phyloP scores from a whole-genome alignment of 2,329 filamentous ascomycete species.

The Fusarium pseudograminearum region DNA sequence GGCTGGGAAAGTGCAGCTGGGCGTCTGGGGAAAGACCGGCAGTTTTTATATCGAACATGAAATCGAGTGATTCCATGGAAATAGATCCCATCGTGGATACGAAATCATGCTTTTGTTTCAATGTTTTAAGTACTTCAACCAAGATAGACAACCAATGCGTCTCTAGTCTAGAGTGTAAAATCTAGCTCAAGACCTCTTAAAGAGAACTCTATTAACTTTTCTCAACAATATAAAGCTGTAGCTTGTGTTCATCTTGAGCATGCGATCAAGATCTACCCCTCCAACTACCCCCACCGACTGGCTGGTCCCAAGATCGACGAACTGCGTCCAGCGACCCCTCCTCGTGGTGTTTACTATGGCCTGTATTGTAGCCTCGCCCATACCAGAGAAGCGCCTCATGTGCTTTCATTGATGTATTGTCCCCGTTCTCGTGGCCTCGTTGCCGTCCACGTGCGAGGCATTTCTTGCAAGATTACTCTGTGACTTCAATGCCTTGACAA shows the following conservation, averaged over 20 bases:
- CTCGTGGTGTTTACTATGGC: conserved; percentile 48
- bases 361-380: conserved; percentile 43
- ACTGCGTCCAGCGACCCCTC: conserved; percentile 47
- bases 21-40: conserved; percentile 4
- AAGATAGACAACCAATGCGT: background rate
- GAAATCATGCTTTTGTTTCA: background rate
- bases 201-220: background rate
- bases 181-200: background rate
- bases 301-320: conserved; percentile 43
- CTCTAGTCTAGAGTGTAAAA: background rate
- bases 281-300: conserved; percentile 47
- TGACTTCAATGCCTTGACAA: conserved; percentile 18
- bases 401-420: conserved; percentile 11
- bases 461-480: conserved; percentile 22
- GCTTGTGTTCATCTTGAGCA: conserved; percentile 22
- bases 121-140: background rate
- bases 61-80: conserved; percentile 29
- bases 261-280: conserved; percentile 45
- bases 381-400: conserved; percentile 34
- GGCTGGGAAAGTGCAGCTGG: conserved; percentile 20
- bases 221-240: conserved; percentile 24
- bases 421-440: conserved; percentile 33
- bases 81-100: background rate
- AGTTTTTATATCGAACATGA: conserved; percentile 1
- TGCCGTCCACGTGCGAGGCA: conserved; percentile 46